Conservation (phyloP, 305 asterid genomes). For the Fraxinus sp. region DNA sequence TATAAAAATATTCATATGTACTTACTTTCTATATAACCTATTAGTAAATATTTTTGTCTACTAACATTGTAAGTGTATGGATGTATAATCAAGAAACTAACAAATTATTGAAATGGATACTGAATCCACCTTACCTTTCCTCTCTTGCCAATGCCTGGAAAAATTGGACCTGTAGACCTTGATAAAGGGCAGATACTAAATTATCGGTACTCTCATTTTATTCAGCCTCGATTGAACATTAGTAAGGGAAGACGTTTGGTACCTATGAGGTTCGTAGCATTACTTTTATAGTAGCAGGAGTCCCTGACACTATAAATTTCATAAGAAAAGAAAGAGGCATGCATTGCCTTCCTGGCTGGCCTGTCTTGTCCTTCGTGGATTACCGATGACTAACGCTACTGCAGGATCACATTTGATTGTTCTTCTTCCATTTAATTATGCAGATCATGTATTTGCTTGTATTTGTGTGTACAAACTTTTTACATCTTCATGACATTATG, state of each 20-base stretch:
- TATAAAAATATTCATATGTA: not conserved
- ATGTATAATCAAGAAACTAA: not conserved
- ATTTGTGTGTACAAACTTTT: not conserved
- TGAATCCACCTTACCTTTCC: not conserved
- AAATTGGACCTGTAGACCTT: not conserved
- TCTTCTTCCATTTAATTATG: not conserved
- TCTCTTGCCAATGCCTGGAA: not conserved
- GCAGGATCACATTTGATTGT: not conserved
- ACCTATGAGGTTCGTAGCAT: not conserved
- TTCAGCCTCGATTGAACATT: not conserved
- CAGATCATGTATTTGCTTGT: not conserved
- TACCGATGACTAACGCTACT: not conserved
- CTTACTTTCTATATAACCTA: not conserved
- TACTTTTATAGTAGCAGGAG: not conserved
- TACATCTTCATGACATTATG: not conserved
- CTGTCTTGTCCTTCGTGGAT: not conserved
- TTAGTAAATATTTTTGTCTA: not conserved
- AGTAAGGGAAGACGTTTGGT: not conserved
- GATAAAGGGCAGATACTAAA: not conserved
- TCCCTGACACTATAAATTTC: not conserved
- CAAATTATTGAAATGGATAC: not conserved
- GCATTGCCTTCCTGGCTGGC: not conserved
- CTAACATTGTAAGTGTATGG: not conserved
- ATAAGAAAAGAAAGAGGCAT: not conserved
- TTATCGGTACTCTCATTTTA: not conserved